Percentiles rank a stretch among this genome's conserved stretches.
phyloP scores from a whole-genome alignment of 1,139 yeast genomes.

The Taphrina betulina region DNA sequence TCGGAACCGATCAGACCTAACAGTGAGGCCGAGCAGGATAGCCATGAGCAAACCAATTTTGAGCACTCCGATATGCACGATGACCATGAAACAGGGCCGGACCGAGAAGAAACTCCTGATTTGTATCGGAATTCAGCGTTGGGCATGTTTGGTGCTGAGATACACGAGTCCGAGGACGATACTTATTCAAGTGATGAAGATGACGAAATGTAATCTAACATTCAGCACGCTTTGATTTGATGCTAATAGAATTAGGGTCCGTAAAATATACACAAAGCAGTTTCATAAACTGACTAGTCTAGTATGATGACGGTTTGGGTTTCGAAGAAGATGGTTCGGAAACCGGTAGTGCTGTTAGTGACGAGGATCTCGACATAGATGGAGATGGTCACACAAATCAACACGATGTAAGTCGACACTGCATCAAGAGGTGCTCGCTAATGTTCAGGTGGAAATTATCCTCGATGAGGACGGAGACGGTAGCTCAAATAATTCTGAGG shows the following conservation, averaged over 20 bases:
- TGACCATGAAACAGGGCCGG: conserved; percentile 54
- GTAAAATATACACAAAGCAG: too few species aligned
- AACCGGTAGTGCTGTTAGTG: conserved; percentile 38
- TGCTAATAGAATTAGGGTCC: conserved; percentile 34
- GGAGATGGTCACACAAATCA: conserved; percentile 40
- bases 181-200: conserved; percentile 41
- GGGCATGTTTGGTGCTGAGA: conserved; percentile 77
- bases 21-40: conserved; percentile 49
- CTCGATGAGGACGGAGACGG: conserved; percentile 42
- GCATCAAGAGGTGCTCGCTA: not conserved
- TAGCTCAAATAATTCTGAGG: conserved; percentile 37
- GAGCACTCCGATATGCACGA: conserved; percentile 42
- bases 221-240: conserved; percentile 29
- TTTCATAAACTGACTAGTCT: conserved; percentile 31
- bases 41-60: conserved; percentile 37
- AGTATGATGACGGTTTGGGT: conserved; percentile 38
- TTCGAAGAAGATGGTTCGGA: conserved; percentile 39
- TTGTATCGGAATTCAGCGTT: conserved; percentile 81
- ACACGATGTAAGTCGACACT: conserved; percentile 13
- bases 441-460: conserved; percentile 40
- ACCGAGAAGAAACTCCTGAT: conserved; percentile 75
- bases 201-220: conserved; percentile 36
- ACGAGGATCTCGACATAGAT: conserved; percentile 45
- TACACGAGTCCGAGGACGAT: conserved; percentile 49
- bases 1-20: conserved; percentile 60